These are phyloP conservation scores for Naganishia sp. DNA, from an alignment of 1,284 basidiomycete genomes.

Conservation along the genomic window DNA sequence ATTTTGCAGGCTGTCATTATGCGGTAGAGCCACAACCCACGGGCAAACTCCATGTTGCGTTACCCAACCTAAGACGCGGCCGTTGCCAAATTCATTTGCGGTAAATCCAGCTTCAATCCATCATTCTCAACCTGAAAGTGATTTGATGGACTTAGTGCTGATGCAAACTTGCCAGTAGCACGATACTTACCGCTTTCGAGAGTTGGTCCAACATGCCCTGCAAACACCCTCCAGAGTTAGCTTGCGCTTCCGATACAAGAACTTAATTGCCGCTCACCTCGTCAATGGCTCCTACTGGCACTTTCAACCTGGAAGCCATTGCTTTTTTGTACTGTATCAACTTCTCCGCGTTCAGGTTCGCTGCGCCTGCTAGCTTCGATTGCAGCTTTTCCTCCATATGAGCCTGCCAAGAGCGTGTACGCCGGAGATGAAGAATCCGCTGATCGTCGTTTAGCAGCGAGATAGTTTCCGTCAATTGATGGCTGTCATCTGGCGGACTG, in stretches of 20 bases:
- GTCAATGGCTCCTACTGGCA: slow-evolving; percentile 84
- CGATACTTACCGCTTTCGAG: slow-evolving; percentile 23
- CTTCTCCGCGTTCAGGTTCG: slow-evolving; percentile 78
- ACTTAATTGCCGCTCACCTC: slow-evolving; percentile 61
- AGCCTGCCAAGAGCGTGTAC: slow-evolving; percentile 77
- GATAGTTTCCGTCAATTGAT: not conserved
- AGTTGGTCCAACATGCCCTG: slow-evolving; percentile 29
- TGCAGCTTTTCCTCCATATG: slow-evolving; percentile 74
- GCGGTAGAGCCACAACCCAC: not conserved
- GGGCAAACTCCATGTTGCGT: not conserved
- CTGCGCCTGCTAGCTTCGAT: slow-evolving; percentile 67
- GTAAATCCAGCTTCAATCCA: slow-evolving; percentile 15
- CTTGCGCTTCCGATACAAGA: no score
- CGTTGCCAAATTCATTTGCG: slow-evolving; percentile 10
- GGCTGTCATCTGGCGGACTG: slow-evolving; percentile 58
- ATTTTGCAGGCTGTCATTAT: not conserved
- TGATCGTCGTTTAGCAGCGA: slow-evolving; percentile 58
- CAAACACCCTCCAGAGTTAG: no score
- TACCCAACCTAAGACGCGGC: not conserved
- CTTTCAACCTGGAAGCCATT: slow-evolving; percentile 83
- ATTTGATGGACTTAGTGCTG: not conserved
- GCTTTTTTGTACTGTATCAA: slow-evolving; percentile 88
- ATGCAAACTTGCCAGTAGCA: not conserved
- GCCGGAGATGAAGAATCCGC: slow-evolving; percentile 68
- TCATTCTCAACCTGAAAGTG: slow-evolving; percentile 18